phyloP scores from a whole-genome alignment of 2,329 filamentous ascomycete species.

The Trichoderma semiorbis region DNA sequence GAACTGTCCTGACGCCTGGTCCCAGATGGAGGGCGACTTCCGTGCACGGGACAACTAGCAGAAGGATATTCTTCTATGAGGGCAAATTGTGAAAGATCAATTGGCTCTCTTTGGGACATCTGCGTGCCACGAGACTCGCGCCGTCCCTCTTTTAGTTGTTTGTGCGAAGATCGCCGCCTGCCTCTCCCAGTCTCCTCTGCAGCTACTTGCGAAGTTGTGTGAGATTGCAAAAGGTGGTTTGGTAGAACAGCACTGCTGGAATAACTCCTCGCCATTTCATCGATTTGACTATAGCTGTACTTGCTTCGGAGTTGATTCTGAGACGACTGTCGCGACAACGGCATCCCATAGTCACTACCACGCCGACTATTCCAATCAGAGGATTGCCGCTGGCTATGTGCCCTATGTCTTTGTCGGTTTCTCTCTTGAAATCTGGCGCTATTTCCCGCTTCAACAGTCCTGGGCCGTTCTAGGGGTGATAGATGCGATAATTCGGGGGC shows the following conservation, averaged over 20 bases:
- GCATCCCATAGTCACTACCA: neutral
- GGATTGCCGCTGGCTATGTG: neutral
- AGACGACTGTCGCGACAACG: conserved; percentile 13
- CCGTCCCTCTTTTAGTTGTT: neutral
- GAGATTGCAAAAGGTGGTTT: neutral
- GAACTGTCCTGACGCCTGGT: conserved; percentile 15
- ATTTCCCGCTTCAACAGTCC: neutral
- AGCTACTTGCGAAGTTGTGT: neutral
- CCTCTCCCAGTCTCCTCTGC: conserved; percentile 12
- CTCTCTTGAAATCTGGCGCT: neutral
- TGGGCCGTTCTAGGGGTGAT: neutral
- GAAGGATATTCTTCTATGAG: conserved; percentile 26
- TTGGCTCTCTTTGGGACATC: conserved; percentile 8
- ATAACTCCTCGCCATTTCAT: neutral
- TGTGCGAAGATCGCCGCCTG: conserved; percentile 14
- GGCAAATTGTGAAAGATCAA: conserved; percentile 25
- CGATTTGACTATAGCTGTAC: neutral
- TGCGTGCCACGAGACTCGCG: conserved; percentile 14
- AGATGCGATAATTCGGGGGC: conserved; percentile 9
- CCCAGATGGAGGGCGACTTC: conserved; percentile 22
- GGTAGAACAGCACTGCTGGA: conserved; percentile 8
- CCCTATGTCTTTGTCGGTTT: neutral
- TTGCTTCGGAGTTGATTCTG: conserved; percentile 5
- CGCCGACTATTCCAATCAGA: conserved; percentile 7
- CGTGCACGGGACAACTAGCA: conserved; percentile 24